Percentiles rank a stretch among this genome's conserved stretches.
These are phyloP conservation scores for Daldinia decipiens DNA, from an alignment of 495 filamentous ascomycete genomes.

Conservation along the genomic window DNA sequence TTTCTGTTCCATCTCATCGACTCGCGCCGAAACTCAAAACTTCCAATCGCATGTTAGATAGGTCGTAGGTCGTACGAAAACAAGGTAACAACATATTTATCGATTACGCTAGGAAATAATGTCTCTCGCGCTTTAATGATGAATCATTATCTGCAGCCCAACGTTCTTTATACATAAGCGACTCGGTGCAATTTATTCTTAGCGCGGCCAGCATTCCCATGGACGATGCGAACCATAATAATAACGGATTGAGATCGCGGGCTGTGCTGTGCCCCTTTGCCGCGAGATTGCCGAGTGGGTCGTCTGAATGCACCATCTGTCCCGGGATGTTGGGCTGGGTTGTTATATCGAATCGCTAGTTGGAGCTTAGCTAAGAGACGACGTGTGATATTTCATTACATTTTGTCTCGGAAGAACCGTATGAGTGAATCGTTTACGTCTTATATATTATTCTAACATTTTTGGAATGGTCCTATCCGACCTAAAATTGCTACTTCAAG, in stretches of 20 bases:
- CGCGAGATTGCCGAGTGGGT: not conserved
- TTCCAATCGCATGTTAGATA: not conserved
- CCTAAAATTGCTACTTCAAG: no score
- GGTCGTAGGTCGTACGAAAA: not conserved
- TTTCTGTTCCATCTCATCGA: not conserved
- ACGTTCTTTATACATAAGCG: not conserved
- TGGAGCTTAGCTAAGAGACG: no score
- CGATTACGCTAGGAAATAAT: not conserved
- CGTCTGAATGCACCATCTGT: not conserved
- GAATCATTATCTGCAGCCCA: conserved; percentile 29
- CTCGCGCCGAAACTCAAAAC: not conserved
- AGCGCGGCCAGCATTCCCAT: conserved; percentile 12
- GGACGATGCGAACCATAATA: conserved; percentile 7
- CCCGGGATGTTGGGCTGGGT: not conserved
- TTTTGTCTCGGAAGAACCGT: not conserved
- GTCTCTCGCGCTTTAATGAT: conserved; percentile 7
- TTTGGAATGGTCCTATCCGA: not conserved
- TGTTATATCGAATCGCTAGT: not conserved
- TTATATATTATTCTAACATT: not conserved
- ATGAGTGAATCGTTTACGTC: not conserved
- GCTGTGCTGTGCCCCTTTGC: not conserved
- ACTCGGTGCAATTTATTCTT: not conserved
- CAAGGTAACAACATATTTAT: not conserved
- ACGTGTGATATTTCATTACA: not conserved
- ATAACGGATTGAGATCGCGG: not conserved